Base-by-base conservation (phyloP, 306 rosid species). In the Vigna nakashimae region DNA sequence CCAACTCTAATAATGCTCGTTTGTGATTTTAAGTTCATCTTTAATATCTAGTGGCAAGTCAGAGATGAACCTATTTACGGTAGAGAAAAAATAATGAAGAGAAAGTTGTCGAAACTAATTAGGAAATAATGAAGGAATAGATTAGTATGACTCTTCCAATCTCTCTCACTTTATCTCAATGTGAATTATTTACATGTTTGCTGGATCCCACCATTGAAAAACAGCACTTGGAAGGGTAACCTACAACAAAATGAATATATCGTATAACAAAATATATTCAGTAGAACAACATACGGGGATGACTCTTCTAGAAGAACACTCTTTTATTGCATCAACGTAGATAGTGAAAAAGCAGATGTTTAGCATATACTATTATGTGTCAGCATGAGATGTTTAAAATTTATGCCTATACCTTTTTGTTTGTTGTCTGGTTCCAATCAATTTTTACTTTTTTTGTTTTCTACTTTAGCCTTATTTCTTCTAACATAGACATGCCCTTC, bases 401-500 rank as follows among this genome's bases (percentile, higher is more conserved):
- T 34, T 17, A 40, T 53, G 67, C 9, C 7, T 30, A 17, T 24
- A 15, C 16, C 17, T 57, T 62, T 51, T 26, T 22, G 34, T 30
- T 28, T 49, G 58, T 13, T 22, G n/a, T 18, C 12, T 16, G 51
- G 32, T 46, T 72, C 26, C 14, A 30, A 63, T n/a, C 7, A 38
- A 5, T 5, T 51, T n/a, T 42, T 20, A 20, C 67, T 66, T 66
- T 32, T 73, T 65, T 66, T 42, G 48, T 30, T 7, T 6, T 56
- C 18, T 46, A 24, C 55, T 53, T 16, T 45, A 71, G 9, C 67
- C 40, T 13, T 26, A 68, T 36, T 74, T 78, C 50, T 69, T 53
- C 78, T 71, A 36, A 68, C 60, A 46, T 30, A 16, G 56, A 16
- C 60, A 16, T 45, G 24, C 15, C 60, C 78, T 76, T 64, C 67